Evolutionary conservation across 192 early-diverging fungal genomes (phyloP).

Genomic region (Diversispora eburnea): DNA sequence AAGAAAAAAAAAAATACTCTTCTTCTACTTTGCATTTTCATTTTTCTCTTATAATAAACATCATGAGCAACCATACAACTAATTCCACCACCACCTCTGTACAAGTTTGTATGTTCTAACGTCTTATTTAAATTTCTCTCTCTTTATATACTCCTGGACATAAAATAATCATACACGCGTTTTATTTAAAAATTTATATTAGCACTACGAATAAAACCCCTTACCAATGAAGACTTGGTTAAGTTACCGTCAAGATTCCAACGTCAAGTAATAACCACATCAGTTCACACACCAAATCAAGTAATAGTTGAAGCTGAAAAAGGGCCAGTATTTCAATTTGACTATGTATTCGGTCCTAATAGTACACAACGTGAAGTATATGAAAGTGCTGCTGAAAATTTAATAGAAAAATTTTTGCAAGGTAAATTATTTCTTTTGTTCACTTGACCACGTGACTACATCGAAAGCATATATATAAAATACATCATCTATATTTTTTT

Average conservation of each 20-base stretch:
- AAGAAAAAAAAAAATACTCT: too few relatives aligned
- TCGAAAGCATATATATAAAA: neutral
- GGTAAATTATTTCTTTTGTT: conserved; percentile 37
- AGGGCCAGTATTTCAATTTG: conserved; percentile 52
- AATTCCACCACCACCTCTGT: too few relatives aligned
- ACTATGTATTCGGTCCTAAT: conserved; percentile 62
- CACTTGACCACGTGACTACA: neutral
- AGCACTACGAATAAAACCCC: conserved; percentile 23
- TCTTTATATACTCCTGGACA: too few relatives aligned
- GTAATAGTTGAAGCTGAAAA: conserved; percentile 14
- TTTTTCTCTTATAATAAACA: too few relatives aligned
- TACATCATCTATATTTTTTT: neutral
- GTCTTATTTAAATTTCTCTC: too few relatives aligned
- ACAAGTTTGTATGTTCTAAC: too few relatives aligned
- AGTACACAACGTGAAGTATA: conserved; percentile 61
- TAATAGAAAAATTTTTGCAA: conserved; percentile 49
- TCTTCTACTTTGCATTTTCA: too few relatives aligned
- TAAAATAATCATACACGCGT: too few relatives aligned
- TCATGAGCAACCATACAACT: too few relatives aligned
- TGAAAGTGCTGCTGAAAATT: conserved; percentile 38
- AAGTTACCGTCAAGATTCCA: conserved; percentile 18
- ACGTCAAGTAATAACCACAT: conserved; percentile 10
- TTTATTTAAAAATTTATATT: neutral
- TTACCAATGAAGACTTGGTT: conserved; percentile 5
- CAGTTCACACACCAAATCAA: conserved; percentile 18